phyloP scores from a whole-genome alignment of 495 filamentous ascomycete genomes.

The Corynascus novoguineensis region DNA sequence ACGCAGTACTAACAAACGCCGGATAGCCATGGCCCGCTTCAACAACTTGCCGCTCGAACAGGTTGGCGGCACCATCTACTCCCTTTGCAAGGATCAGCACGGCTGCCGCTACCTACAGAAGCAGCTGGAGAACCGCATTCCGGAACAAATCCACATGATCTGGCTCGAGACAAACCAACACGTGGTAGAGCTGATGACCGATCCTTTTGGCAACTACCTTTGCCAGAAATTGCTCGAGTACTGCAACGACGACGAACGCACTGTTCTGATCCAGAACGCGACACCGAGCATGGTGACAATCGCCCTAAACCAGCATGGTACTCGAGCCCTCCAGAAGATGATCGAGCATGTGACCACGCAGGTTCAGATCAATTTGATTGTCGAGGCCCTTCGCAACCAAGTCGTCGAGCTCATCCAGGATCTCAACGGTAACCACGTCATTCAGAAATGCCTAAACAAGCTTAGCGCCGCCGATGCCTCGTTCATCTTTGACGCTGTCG shows the following conservation, averaged over 20 bases:
- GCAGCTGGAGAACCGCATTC: conserved; percentile 85
- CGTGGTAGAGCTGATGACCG: conserved; percentile 95
- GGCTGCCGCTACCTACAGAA: conserved; percentile 94
- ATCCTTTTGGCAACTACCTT: conserved; percentile 97
- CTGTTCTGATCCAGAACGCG: conserved; percentile 83
- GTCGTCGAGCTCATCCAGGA: conserved; percentile 95
- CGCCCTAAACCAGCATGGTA: conserved; percentile 94
- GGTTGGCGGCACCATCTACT: conserved; percentile 74
- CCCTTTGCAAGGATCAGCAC: conserved; percentile 92
- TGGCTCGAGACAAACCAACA: conserved; percentile 87
- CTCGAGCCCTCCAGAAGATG: conserved; percentile 96
- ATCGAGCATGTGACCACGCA: conserved; percentile 87
- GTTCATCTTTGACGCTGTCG: conserved; percentile 96
- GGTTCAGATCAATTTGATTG: conserved; percentile 74
- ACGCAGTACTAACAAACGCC: not conserved
- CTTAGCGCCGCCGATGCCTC: conserved; percentile 72
- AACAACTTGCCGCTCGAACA: conserved; percentile 71
- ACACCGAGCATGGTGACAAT: conserved; percentile 79
- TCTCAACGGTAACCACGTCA: conserved; percentile 96
- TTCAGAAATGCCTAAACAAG: conserved; percentile 97
- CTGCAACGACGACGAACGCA: conserved; percentile 89
- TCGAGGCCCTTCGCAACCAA: conserved; percentile 64
- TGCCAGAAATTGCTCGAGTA: conserved; percentile 95
- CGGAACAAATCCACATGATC: conserved; percentile 82
- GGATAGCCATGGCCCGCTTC: conserved; percentile 60